Percentiles rank a stretch among this genome's conserved stretches.
Conservation (phyloP, 148 eudicot species). For the Cornus controversa region DNA sequence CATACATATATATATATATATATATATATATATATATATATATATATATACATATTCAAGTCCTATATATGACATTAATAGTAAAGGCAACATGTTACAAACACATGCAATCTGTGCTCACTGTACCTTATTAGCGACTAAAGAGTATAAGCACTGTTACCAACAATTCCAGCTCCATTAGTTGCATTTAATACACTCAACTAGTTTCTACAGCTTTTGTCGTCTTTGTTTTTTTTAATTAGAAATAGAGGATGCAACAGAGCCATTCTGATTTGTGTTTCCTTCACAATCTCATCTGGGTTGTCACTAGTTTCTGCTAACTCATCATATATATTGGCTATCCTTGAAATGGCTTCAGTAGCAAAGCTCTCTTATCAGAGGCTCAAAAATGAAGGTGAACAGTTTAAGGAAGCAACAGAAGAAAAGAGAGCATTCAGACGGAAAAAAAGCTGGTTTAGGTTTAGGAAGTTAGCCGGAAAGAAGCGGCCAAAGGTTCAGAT, state of each 20-base stretch:
- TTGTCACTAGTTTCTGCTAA: background rate
- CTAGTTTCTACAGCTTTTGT: background rate
- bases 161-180: background rate
- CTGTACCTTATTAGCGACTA: too few species aligned
- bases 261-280: background rate
- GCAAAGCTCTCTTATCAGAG: background rate
- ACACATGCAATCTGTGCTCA: too few species aligned
- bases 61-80: too few species aligned
- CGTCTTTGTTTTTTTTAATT: too few species aligned
- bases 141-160: background rate
- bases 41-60: too few species aligned
- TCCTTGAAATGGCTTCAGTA: background rate
- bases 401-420: background rate
- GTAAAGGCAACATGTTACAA: too few species aligned
- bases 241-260: background rate
- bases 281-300: background rate
- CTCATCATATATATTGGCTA: background rate
- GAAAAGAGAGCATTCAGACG: background rate
- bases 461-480: background rate
- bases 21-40: too few species aligned
- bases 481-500: background rate
- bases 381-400: background rate
- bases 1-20: too few species aligned
- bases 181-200: background rate
- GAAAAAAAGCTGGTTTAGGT: background rate